A percentile compares a stretch with the other conserved stretches of the same genome.
Evolutionary conservation across 1,139 yeast genomes (phyloP).

Genomic region (Entelexis sorbosivorans): DNA sequence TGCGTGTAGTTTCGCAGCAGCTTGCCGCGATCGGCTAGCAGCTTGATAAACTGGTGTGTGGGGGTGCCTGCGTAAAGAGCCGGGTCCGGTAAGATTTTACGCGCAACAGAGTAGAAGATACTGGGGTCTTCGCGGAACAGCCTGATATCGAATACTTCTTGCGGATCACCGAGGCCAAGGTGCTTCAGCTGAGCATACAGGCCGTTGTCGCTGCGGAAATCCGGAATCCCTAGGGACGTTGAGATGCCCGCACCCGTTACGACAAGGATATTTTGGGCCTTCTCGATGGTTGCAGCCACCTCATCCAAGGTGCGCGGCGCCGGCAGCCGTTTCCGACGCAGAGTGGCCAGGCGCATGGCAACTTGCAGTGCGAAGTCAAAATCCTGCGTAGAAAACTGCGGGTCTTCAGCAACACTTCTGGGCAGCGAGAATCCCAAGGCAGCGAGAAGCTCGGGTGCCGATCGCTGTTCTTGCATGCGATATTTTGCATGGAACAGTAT

Average conservation of each 20-base stretch:
- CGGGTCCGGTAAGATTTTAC: constrained; percentile 67
- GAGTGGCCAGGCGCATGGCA: constrained; percentile 28
- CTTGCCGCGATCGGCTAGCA: constrained; percentile 67
- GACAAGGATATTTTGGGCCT: constrained; percentile 57
- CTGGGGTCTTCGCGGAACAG: constrained; percentile 68
- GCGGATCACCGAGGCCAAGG: constrained; percentile 78
- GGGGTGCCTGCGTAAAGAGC: constrained; percentile 46
- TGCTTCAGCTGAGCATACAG: constrained; percentile 62
- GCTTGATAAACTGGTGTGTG: constrained; percentile 68
- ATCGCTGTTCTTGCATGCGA: constrained; percentile 38
- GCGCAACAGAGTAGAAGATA: constrained; percentile 78
- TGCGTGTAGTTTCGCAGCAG: constrained; percentile 84
- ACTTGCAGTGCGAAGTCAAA: constrained; percentile 27
- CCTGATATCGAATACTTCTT: constrained; percentile 77
- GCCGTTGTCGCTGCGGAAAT: constrained; percentile 84
- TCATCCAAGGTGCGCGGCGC: constrained; percentile 44
- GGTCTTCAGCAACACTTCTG: constrained; percentile 23
- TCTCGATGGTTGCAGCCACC: constrained; percentile 42
- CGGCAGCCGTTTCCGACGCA: constrained; percentile 27
- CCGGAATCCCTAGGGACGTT: constrained; percentile 87
- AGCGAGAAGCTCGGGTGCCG: constrained; percentile 30
- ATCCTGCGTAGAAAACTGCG: constrained; percentile 21
- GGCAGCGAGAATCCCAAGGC: constrained; percentile 33
- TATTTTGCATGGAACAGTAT: constrained; percentile 47
- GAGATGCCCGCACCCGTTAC: constrained; percentile 96